Conservation (phyloP, 345 rosid genomes). For the Acer campestre region DNA sequence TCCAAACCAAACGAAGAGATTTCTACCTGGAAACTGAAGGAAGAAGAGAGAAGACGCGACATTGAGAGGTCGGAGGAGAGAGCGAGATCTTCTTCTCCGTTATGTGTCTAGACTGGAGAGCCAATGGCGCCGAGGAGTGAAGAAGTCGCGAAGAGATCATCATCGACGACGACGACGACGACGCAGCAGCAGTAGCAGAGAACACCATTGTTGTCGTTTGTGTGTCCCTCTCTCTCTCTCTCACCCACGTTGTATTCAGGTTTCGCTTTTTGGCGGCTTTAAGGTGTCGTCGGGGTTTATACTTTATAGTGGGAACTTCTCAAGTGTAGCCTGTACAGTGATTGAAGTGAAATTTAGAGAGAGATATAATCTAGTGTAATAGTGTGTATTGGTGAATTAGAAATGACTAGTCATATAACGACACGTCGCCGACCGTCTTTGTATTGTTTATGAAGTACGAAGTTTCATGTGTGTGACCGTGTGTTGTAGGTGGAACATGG, state of each 20-base stretch:
- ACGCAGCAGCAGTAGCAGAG: not conserved
- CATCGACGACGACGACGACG: not conserved
- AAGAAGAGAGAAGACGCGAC: not conserved
- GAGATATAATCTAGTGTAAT: no score
- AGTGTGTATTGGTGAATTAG: no score
- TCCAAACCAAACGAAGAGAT: not conserved
- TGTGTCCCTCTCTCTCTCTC: not conserved
- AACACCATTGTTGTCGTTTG: not conserved
- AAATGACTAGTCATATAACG: no score
- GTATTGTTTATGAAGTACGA: no score
- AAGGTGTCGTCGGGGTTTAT: not conserved
- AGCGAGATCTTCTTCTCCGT: not conserved
- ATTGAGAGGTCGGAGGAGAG: not conserved
- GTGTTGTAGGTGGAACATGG: no score
- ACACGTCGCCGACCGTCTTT: no score
- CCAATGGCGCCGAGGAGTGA: not conserved
- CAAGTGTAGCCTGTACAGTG: no score
- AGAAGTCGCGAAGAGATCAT: not conserved
- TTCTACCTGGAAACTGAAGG: not conserved
- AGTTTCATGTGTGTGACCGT: no score
- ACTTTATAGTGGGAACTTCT: no score
- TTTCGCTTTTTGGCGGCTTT: not conserved
- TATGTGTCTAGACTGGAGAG: no score
- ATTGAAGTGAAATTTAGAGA: no score
- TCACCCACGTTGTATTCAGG: not conserved